Evolutionary conservation across 192 early-diverging fungal genomes (phyloP).

Genomic region (Chytriomyces sp.): DNA sequence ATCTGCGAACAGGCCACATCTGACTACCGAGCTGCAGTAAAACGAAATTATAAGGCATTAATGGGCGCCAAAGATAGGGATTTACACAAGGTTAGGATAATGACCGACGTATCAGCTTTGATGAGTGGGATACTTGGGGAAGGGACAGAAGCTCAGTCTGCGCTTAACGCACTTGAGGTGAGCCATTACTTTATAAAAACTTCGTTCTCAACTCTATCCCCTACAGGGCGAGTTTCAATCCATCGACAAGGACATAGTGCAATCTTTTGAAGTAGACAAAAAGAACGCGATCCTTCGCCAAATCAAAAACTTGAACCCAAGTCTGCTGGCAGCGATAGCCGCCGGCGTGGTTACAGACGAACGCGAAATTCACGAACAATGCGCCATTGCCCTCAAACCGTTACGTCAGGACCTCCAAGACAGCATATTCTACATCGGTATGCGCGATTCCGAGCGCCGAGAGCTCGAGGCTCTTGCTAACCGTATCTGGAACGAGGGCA

Average conservation of each 20-base stretch:
- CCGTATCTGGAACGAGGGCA: constrained; percentile 6
- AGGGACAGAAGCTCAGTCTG: background rate
- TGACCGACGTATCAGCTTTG: background rate
- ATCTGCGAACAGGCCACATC: constrained; percentile 6
- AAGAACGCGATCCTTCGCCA: background rate
- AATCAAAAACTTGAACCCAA: background rate
- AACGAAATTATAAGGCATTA: constrained; percentile 13
- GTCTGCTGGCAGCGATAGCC: constrained; percentile 11
- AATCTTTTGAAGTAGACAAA: background rate
- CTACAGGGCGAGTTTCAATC: constrained; percentile 12
- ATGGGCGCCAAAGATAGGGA: constrained; percentile 16
- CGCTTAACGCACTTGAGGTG: constrained; percentile 2
- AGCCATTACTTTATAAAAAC: background rate
- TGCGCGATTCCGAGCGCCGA: background rate
- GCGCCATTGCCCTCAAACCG: background rate
- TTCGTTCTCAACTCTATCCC: background rate
- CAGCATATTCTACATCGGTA: constrained; percentile 9
- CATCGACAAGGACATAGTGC: background rate
- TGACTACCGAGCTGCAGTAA: background rate
- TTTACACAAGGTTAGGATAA: background rate
- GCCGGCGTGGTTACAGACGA: constrained; percentile 4
- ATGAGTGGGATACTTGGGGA: background rate
- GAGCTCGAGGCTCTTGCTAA: constrained; percentile 19
- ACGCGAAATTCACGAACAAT: constrained; percentile 13
- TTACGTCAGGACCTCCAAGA: constrained; percentile 8